These are phyloP conservation scores for Phytopythium chamaehyphon DNA, from an alignment of 352 stramenopile genomes.

Conservation along the genomic window DNA sequence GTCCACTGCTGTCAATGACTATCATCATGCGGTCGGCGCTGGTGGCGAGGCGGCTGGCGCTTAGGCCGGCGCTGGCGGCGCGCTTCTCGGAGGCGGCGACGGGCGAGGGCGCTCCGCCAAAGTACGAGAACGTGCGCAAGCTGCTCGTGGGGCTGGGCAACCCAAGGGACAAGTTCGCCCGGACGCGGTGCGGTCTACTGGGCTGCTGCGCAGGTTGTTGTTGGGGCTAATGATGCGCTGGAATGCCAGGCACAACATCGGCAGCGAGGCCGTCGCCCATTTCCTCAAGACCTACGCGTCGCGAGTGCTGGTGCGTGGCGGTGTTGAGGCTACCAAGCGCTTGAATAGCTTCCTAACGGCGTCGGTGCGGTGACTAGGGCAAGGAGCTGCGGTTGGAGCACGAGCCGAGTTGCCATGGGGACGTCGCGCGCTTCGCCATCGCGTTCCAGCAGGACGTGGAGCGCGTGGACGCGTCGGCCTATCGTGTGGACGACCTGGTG, in stretches of 20 bases:
- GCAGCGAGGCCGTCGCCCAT: slow-evolving; percentile 52
- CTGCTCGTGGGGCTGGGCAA: slow-evolving; percentile 85
- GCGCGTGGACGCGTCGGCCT: slow-evolving; percentile 31
- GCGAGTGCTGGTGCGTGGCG: slow-evolving; percentile 41
- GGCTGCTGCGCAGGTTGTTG: too few species aligned
- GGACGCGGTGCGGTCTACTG: slow-evolving; percentile 48
- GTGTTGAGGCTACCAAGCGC: too few species aligned
- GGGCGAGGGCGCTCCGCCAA: slow-evolving; percentile 9
- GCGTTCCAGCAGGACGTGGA: slow-evolving; percentile 59
- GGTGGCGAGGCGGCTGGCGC: slow-evolving; percentile 1
- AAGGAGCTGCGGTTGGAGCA: slow-evolving; percentile 46
- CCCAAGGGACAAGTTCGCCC: slow-evolving; percentile 75
- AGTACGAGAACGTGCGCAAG: slow-evolving; percentile 74
- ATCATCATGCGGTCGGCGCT: not conserved
- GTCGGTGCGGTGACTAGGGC: slow-evolving; percentile 33
- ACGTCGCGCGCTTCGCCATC: slow-evolving; percentile 54
- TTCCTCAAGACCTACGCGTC: slow-evolving; percentile 67
- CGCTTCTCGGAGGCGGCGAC: slow-evolving; percentile 5
- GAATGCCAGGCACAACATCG: slow-evolving; percentile 70
- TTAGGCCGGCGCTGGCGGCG: not conserved
- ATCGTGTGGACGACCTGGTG: slow-evolving; percentile 70
- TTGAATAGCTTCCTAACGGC: too few species aligned
- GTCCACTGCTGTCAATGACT: not conserved
- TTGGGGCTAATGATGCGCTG: not conserved
- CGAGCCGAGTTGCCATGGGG: slow-evolving; percentile 57